These are phyloP conservation scores for Saccharomyces uvarum DNA, from an alignment of 1,139 yeast genomes.

Conservation along the genomic window DNA sequence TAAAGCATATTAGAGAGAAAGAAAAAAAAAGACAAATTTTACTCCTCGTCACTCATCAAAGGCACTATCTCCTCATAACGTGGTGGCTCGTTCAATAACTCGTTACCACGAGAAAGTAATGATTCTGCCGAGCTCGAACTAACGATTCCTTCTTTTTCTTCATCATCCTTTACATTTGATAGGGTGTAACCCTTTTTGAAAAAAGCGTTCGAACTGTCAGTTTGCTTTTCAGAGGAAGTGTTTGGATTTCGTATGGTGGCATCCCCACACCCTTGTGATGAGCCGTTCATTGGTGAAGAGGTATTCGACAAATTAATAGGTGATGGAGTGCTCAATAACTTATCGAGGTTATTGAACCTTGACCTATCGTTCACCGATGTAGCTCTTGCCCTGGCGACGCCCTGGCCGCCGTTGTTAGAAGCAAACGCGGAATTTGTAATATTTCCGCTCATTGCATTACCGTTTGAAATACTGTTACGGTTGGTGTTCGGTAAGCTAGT, in stretches of 20 bases:
- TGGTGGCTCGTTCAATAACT: conserved; percentile 15
- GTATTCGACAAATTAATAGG: not conserved
- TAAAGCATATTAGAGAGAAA: not conserved
- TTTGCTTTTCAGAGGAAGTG: not conserved
- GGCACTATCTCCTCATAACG: conserved; percentile 20
- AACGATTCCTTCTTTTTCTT: not conserved
- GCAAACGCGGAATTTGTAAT: conserved; percentile 5
- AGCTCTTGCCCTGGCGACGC: not conserved
- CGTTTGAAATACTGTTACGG: conserved; percentile 1
- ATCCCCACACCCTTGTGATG: not conserved
- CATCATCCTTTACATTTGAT: not conserved
- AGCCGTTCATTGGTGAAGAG: not conserved
- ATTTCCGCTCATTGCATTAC: not conserved
- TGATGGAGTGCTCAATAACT: conserved; percentile 3
- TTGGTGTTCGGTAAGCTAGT: not conserved
- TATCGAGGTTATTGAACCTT: conserved; percentile 16
- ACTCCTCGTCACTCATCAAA: conserved; percentile 13
- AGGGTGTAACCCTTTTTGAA: conserved; percentile 12
- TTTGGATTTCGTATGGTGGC: not conserved
- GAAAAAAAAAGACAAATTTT: not conserved
- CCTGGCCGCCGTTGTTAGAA: conserved; percentile 2
- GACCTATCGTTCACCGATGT: conserved; percentile 4
- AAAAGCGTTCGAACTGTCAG: conserved; percentile 1
- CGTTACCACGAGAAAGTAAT: not conserved
- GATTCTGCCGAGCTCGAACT: conserved; percentile 1